Evolutionary conservation across 148 eudicot genomes (phyloP).

Genomic region (Drosera capensis): DNA sequence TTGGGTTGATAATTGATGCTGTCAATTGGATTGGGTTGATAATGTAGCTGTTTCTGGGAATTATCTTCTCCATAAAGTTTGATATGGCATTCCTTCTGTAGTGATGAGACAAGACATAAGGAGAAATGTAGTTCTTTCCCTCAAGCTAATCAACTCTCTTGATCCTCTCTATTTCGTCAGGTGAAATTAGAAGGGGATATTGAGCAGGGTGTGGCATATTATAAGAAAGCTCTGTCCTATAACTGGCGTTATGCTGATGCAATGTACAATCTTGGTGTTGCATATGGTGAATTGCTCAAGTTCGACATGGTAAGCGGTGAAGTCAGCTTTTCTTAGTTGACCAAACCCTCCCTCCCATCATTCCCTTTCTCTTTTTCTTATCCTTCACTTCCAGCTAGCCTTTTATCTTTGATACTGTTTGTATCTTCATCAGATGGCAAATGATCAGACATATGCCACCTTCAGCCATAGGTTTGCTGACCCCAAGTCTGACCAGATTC

Average conservation of each 20-base stretch:
- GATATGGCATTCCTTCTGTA: no score
- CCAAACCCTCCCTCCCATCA: not conserved
- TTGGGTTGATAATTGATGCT: no score
- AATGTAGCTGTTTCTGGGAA: no score
- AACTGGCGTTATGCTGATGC: conserved; percentile 99
- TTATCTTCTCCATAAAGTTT: no score
- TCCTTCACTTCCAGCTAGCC: no score
- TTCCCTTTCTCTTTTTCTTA: not conserved
- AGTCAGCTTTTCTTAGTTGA: not conserved
- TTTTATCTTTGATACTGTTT: no score
- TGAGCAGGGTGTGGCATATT: conserved; percentile 78
- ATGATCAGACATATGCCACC: no score
- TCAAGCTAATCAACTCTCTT: not conserved
- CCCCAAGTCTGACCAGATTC: not conserved
- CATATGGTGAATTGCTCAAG: conserved; percentile 98
- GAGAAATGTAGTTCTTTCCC: not conserved
- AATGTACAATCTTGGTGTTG: conserved; percentile 99
- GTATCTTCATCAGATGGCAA: no score
- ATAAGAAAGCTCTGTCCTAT: conserved; percentile 83
- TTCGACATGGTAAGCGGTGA: conserved; percentile 71
- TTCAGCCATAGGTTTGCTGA: no score
- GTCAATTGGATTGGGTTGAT: no score
- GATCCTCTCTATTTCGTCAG: conserved; percentile 24
- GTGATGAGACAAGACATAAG: no score
- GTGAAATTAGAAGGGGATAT: conserved; percentile 94